Percentiles rank a stretch among this genome's conserved stretches.
These are phyloP conservation scores for Quercus cerris DNA, from an alignment of 306 rosid species.

Conservation along the genomic window DNA sequence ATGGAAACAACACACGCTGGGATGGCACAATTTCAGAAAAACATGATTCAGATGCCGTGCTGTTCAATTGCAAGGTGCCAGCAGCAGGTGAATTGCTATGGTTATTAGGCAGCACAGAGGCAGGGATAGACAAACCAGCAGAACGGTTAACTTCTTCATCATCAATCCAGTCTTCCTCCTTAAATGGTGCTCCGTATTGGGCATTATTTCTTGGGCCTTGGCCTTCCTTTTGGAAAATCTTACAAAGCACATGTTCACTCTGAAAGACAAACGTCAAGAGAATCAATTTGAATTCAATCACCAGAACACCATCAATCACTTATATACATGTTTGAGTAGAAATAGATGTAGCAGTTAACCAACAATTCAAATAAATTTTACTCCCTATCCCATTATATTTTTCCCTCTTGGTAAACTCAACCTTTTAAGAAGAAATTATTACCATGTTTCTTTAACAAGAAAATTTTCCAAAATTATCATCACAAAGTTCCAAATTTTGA, in stretches of 20 bases:
- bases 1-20: slow-evolving; percentile 12
- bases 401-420: background rate
- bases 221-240: slow-evolving; percentile 60
- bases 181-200: slow-evolving; percentile 61
- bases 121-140: slow-evolving; percentile 11
- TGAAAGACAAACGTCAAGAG: slow-evolving; percentile 25
- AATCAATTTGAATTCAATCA: slow-evolving; percentile 7
- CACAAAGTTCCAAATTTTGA: background rate
- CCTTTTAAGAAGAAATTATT: background rate
- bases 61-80: slow-evolving; percentile 22
- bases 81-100: slow-evolving; percentile 16
- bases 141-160: slow-evolving; percentile 35
- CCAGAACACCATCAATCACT: slow-evolving; percentile 3
- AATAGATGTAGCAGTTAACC: background rate
- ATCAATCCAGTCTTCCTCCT: slow-evolving; percentile 64
- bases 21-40: slow-evolving; percentile 29
- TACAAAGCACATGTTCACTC: slow-evolving; percentile 67
- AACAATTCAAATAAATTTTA: background rate
- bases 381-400: background rate
- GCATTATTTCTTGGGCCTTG: slow-evolving; percentile 69
- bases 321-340: background rate
- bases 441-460: background rate
- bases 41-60: slow-evolving; percentile 28
- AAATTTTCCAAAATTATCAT: background rate
- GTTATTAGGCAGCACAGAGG: slow-evolving; percentile 5